A percentile compares a stretch with the other conserved stretches of the same genome.
These are phyloP conservation scores for Penicillium sp. DNA, from an alignment of 2,329 filamentous ascomycete genomes.

Conservation along the genomic window DNA sequence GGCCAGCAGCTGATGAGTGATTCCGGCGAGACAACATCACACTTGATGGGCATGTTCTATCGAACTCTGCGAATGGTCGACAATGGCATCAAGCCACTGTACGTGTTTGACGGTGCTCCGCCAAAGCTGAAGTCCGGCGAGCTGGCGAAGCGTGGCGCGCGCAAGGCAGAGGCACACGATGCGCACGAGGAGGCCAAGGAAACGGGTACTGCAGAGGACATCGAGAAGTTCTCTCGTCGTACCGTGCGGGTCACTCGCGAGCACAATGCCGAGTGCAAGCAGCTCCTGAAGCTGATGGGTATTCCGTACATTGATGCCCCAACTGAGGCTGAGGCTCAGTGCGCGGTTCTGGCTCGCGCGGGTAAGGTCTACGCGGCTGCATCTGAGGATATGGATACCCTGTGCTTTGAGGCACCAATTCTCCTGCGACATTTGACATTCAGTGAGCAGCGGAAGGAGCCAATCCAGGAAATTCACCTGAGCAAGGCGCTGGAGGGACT, in stretches of 20 bases:
- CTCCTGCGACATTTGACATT: slow-evolving; percentile 91
- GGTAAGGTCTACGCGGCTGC: slow-evolving; percentile 97
- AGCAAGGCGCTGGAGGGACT: slow-evolving; percentile 83
- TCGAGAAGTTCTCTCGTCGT: slow-evolving; percentile 93
- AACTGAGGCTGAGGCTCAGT: slow-evolving; percentile 96
- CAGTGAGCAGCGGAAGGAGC: slow-evolving; percentile 95
- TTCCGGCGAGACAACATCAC: slow-evolving; percentile 92
- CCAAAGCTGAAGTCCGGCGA: slow-evolving; percentile 98
- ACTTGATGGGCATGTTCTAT: slow-evolving; percentile 99
- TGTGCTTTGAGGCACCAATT: slow-evolving; percentile 92
- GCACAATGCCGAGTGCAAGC: slow-evolving; percentile 93
- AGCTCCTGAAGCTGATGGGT: slow-evolving; percentile 89
- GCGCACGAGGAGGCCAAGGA: slow-evolving; percentile 94
- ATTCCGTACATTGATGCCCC: slow-evolving; percentile 93
- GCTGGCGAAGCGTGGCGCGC: slow-evolving; percentile 90
- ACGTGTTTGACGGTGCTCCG: slow-evolving; percentile 95
- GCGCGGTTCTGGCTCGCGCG: slow-evolving; percentile 80
- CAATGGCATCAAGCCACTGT: slow-evolving; percentile 97
- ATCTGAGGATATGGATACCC: slow-evolving; percentile 97
- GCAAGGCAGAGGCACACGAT: slow-evolving; percentile 88
- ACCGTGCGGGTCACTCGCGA: slow-evolving; percentile 95
- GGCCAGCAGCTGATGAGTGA: slow-evolving; percentile 96
- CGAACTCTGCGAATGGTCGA: slow-evolving; percentile 96
- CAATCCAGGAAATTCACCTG: slow-evolving; percentile 91
- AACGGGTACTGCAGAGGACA: slow-evolving; percentile 92